These are phyloP conservation scores for Nakazawaea molendinolei DNA, from an alignment of 805 yeast genomes.

Conservation along the genomic window DNA sequence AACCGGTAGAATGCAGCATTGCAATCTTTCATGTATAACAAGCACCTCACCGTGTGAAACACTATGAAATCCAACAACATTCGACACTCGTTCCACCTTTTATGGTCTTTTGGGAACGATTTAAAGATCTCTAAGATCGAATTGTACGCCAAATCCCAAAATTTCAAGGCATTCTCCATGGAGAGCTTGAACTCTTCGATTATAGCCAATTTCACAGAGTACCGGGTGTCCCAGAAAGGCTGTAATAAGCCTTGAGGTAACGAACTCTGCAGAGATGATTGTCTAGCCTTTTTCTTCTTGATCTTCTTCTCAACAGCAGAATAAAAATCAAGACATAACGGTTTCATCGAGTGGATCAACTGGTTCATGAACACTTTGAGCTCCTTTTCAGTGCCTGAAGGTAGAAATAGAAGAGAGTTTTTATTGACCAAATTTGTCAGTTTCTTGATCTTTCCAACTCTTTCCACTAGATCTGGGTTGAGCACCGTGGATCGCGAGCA, in stretches of 20 bases:
- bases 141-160: conserved; percentile 49
- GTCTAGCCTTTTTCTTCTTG: conserved; percentile 28
- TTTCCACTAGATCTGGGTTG: conserved; percentile 27
- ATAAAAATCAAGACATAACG: conserved; percentile 40
- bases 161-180: conserved; percentile 41
- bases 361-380: conserved; percentile 26
- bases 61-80: conserved; percentile 52
- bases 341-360: conserved; percentile 31
- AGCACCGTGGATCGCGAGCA: conserved; percentile 22
- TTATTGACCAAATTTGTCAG: conserved; percentile 36
- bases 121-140: conserved; percentile 34
- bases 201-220: conserved; percentile 43
- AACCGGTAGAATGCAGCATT: conserved; percentile 58
- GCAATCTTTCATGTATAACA: conserved; percentile 52
- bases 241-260: conserved; percentile 15
- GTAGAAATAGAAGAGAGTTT: conserved; percentile 37
- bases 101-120: conserved; percentile 16
- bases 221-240: conserved; percentile 40
- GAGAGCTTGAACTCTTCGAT: conserved; percentile 43
- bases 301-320: conserved; percentile 31
- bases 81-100: conserved; percentile 38
- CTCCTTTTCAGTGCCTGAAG: conserved; percentile 35
- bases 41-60: conserved; percentile 54
- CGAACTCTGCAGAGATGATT: conserved; percentile 5
- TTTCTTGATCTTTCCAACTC: conserved; percentile 30